Conservation (phyloP, 2,329 filamentous ascomycete genomes). For the Aspergillus sclerotialis region DNA sequence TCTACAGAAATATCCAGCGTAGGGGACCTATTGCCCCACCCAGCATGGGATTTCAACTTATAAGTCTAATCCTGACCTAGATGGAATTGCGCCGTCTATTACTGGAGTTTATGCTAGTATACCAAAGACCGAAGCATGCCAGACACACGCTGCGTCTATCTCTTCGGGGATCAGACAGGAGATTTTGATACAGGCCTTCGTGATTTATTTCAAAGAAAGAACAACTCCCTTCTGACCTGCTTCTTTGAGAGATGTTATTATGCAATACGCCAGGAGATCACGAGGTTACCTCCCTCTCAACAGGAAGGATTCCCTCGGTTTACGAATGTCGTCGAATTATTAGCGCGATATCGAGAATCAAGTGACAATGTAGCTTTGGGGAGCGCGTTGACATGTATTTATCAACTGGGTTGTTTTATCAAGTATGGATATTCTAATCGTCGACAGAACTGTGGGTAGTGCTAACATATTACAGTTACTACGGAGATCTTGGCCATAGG, state of each 20-base stretch:
- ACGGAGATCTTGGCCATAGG: constrained; percentile 34
- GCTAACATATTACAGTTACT: constrained; percentile 23
- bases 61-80: not conserved
- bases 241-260: constrained; percentile 39
- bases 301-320: constrained; percentile 33
- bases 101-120: not conserved
- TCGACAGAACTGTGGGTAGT: not conserved
- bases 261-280: constrained; percentile 36
- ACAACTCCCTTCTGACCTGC: constrained; percentile 33
- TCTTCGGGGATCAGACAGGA: constrained; percentile 42
- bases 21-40: too few relatives aligned
- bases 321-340: constrained; percentile 31
- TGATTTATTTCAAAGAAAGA: constrained; percentile 34
- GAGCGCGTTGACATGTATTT: constrained; percentile 37
- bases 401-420: constrained; percentile 38
- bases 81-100: not conserved
- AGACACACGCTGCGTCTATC: constrained; percentile 29
- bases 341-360: constrained; percentile 25
- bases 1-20: too few relatives aligned
- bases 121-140: constrained; percentile 18
- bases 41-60: not conserved
- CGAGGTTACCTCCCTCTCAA: constrained; percentile 25
- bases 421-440: constrained; percentile 24
- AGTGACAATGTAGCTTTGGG: constrained; percentile 34
- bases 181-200: constrained; percentile 37